Percentiles rank a stretch among this genome's conserved stretches.
phyloP scores from a whole-genome alignment of 1,139 yeast species.

The Kurtzmaniella natalensis region DNA sequence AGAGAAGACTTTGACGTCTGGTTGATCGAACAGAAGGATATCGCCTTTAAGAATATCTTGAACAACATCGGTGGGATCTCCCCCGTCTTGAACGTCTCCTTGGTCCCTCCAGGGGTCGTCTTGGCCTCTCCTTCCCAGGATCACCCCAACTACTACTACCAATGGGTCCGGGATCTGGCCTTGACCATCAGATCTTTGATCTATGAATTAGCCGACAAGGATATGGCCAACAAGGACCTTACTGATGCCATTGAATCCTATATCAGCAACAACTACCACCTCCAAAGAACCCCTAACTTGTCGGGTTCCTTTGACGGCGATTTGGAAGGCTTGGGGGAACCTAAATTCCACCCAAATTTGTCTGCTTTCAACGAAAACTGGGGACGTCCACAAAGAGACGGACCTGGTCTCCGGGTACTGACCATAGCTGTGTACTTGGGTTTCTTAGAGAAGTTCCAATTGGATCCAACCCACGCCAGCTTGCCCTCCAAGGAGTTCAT shows the following conservation, averaged over 20 bases:
- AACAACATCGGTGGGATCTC: conserved; percentile 58
- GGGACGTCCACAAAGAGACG: conserved; percentile 98
- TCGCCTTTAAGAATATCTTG: conserved; percentile 52
- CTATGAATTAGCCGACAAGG: conserved; percentile 42
- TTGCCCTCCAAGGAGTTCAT: conserved; percentile 28
- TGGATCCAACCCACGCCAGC: conserved; percentile 18
- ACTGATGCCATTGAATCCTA: conserved; percentile 50
- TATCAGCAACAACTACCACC: conserved; percentile 48
- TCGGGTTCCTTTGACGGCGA: conserved; percentile 60
- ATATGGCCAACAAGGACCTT: conserved; percentile 16
- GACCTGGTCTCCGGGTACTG: conserved; percentile 79
- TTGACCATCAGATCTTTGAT: conserved; percentile 68
- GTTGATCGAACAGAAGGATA: conserved; percentile 47
- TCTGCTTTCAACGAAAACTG: conserved; percentile 58
- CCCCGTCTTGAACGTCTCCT: conserved; percentile 21
- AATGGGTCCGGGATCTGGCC: conserved; percentile 91
- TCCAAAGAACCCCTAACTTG: conserved; percentile 66
- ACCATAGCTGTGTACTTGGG: conserved; percentile 58
- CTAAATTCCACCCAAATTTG: conserved; percentile 71
- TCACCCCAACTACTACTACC: conserved; percentile 77
- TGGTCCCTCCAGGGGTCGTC: conserved; percentile 63
- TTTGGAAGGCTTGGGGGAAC: conserved; percentile 75
- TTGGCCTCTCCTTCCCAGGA: conserved; percentile 76
- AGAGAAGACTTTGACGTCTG: conserved; percentile 49
- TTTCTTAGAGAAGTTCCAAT: conserved; percentile 29